Evolutionary conservation across 2,329 filamentous ascomycete species (phyloP).

Genomic region (Monilinia polystroma): DNA sequence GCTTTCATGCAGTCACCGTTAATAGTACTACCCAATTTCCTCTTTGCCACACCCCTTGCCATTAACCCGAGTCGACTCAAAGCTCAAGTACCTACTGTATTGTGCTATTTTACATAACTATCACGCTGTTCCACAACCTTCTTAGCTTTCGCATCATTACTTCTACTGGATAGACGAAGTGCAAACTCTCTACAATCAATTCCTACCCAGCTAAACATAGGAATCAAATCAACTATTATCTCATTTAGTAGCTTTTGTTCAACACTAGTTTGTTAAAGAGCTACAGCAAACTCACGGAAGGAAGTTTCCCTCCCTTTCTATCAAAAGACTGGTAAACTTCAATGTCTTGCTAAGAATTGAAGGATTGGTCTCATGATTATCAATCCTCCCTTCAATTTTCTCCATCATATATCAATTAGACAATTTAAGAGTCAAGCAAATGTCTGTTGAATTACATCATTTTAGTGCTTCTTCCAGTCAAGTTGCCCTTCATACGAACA

Average conservation of each 20-base stretch:
- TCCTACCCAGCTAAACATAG: neutral
- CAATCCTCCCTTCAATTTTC: neutral
- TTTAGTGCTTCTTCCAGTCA: neutral
- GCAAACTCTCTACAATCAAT: neutral
- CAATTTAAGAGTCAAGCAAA: neutral
- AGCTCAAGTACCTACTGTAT: neutral
- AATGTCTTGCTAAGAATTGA: constrained; percentile 8
- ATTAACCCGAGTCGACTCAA: constrained; percentile 9
- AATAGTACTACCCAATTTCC: neutral
- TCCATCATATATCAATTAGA: constrained; percentile 4
- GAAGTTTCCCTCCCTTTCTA: neutral
- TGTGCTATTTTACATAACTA: neutral
- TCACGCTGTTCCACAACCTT: neutral
- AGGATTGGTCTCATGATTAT: neutral
- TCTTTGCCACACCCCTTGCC: constrained; percentile 1
- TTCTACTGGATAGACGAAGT: neutral
- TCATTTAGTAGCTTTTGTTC: neutral
- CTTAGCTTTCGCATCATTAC: neutral
- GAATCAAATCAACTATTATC: neutral
- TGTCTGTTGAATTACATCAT: neutral
- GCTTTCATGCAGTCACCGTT: constrained; percentile 12
- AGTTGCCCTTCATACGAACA: neutral
- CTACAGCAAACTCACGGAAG: neutral
- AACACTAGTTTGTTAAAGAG: neutral
- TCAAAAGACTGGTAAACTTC: neutral